Evolutionary conservation across 306 rosid species (phyloP).

Genomic region (Sphenostylis stenocarpa): DNA sequence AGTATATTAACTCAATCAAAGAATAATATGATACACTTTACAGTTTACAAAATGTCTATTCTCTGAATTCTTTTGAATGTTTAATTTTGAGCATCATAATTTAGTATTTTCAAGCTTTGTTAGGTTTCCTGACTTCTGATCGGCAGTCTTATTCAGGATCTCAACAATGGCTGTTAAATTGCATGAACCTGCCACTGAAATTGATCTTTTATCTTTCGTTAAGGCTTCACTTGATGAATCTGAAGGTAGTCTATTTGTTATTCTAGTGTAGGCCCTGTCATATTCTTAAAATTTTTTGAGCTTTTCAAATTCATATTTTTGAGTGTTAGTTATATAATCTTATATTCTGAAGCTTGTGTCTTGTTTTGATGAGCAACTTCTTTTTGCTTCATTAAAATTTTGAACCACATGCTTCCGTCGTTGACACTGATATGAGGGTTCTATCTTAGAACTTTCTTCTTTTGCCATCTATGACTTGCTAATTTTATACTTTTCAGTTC

Average conservation of each 20-base stretch:
- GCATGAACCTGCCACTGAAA: conserved; percentile 40
- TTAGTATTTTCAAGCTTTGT: conserved; percentile 34
- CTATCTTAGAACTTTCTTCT: conserved; percentile 1
- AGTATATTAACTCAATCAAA: not conserved
- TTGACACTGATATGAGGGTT: conserved; percentile 5
- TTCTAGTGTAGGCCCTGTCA: not conserved
- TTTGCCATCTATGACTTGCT: not conserved
- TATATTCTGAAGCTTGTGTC: not conserved
- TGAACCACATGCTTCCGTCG: not conserved
- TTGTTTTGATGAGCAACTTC: not conserved
- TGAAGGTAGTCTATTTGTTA: conserved; percentile 60
- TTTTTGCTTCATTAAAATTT: not conserved
- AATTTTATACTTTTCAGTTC: not conserved
- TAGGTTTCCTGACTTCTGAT: conserved; percentile 53
- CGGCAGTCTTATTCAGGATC: conserved; percentile 61
- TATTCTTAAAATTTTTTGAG: not conserved
- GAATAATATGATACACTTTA: not conserved
- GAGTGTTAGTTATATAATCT: conserved; percentile 12
- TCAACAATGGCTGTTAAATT: conserved; percentile 53
- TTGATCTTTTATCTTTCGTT: conserved; percentile 62
- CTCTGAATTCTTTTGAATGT: not conserved
- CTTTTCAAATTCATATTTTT: not conserved
- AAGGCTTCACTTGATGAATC: conserved; percentile 53
- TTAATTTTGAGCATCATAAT: not conserved
- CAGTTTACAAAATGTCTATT: no score